Percentiles rank a stretch among this genome's conserved stretches.
These are phyloP conservation scores for Monascus purpureus DNA, from an alignment of 495 filamentous ascomycete species.

Conservation along the genomic window DNA sequence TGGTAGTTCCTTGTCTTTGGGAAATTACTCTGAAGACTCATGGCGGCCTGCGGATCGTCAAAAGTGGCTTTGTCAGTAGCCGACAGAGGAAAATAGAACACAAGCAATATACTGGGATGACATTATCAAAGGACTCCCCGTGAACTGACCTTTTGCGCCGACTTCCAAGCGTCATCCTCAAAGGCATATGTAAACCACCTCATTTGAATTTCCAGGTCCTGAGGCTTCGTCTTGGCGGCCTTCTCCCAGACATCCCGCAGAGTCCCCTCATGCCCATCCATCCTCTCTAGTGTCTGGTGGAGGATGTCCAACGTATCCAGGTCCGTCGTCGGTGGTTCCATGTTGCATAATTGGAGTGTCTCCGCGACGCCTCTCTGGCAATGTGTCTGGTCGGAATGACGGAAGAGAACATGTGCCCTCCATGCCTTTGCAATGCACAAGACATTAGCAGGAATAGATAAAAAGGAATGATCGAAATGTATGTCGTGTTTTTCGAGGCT, in stretches of 20 bases:
- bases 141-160: conserved; percentile 43
- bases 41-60: conserved; percentile 30
- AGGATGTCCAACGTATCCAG: conserved; percentile 36
- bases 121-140: too few species aligned
- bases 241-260: conserved; percentile 38
- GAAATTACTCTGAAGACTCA: conserved; percentile 45
- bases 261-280: conserved; percentile 19
- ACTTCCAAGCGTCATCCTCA: conserved; percentile 36
- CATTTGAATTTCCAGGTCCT: conserved; percentile 36
- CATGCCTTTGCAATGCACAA: conserved; percentile 22
- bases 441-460: not conserved
- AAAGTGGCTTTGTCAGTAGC: not conserved
- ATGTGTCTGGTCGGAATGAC: conserved; percentile 29
- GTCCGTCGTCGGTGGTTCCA: conserved; percentile 34
- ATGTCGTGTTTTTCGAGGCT: not conserved
- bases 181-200: conserved; percentile 40
- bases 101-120: too few species aligned
- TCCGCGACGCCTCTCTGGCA: conserved; percentile 31
- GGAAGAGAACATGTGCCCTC: conserved; percentile 37
- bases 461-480: too few species aligned
- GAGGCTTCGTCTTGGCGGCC: conserved; percentile 36
- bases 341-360: conserved; percentile 29
- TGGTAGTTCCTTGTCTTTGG: conserved; percentile 41
- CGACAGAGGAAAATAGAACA: not conserved
- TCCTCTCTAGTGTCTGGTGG: conserved; percentile 19